Percentiles rank a stretch among this genome's conserved stretches.
These are phyloP conservation scores for Jamesozyma gamospora DNA, from an alignment of 805 yeast genomes.

Conservation along the genomic window DNA sequence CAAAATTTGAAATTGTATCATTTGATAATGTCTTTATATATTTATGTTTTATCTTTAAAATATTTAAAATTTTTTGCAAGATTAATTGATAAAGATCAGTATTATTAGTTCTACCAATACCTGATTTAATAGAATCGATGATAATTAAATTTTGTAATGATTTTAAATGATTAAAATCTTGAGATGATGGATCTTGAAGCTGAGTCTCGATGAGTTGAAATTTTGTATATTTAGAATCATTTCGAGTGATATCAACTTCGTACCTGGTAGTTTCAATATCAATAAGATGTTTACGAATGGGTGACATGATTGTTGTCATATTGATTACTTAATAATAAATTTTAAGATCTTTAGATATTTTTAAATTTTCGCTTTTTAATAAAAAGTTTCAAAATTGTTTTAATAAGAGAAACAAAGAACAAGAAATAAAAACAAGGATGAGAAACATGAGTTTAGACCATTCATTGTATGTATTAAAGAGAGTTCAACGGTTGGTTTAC, in stretches of 20 bases:
- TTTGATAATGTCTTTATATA: conserved; percentile 37
- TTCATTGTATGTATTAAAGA: conserved; percentile 15
- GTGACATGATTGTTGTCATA: not conserved
- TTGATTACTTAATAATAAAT: too few relatives aligned
- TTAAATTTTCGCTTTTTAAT: too few relatives aligned
- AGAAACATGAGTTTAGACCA: conserved; percentile 10
- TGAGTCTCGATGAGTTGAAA: not conserved
- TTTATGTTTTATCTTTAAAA: conserved; percentile 29
- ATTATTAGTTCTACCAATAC: conserved; percentile 27
- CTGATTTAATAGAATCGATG: conserved; percentile 31
- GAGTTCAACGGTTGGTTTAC: too few relatives aligned
- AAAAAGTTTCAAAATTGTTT: too few relatives aligned
- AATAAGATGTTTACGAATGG: not conserved
- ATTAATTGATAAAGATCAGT: conserved; percentile 35
- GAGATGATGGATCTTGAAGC: too few relatives aligned
- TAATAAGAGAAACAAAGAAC: not conserved
- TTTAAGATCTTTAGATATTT: too few relatives aligned
- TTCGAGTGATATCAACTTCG: conserved; percentile 5
- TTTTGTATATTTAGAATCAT: conserved; percentile 6
- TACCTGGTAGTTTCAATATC: not conserved
- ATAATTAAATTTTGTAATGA: conserved; percentile 16
- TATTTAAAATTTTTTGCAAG: conserved; percentile 38
- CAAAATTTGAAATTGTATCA: conserved; percentile 34
- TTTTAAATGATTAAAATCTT: too few relatives aligned
- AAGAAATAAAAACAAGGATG: not conserved